Evolutionary conservation across 805 yeast genomes (phyloP), one percentile per base, ranked within the genome.

Genomic region (Candida verbasci): DNA sequence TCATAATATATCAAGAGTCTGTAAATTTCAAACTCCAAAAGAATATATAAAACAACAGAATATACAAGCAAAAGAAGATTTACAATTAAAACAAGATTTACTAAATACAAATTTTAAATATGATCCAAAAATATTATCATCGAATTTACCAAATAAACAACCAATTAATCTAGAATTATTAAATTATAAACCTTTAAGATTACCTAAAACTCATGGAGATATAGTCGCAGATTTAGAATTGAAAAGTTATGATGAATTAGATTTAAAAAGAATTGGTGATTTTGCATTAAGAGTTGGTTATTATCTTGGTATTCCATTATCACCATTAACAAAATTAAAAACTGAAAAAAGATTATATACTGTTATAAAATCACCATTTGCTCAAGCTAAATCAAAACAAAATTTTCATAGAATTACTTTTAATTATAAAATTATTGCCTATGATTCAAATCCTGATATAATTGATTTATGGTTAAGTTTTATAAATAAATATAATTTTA

Each of bases 321-420:
- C 80, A 10, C 89, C 88, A 2, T 82, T 91, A 14, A 70, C 85
- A 80, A 33, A 58, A 76, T 45, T 82, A 78, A 44, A 65, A 43
- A 79, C 83, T 3, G 82, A 78, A 55, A 76, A 80, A 49, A 85
- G 91, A 60, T 76, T 88, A 48, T 91, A 96, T 86, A 93, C 98
- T 0, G 96, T 93, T 29, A 88, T 83, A 52, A 77, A 82, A 57
- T 80, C 96, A 3, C 97, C 97, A 1, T 93, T 93, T 58, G 96
- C 85, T 15, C 93, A 86, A 54, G 95, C 97, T 35, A 89, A 88
- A 58, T 74, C 93, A 8, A 93, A 93, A 65, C 95, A 91, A 66
- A 93, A 91, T 69, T 93, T 85, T 63, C 85, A 86, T 66, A 80
- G 97, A 66, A 72, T 76, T 33, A 93, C 97, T 1, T 85, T 78